Conservation (phyloP, 495 filamentous ascomycete species). For the Penicillium simplicissimum region DNA sequence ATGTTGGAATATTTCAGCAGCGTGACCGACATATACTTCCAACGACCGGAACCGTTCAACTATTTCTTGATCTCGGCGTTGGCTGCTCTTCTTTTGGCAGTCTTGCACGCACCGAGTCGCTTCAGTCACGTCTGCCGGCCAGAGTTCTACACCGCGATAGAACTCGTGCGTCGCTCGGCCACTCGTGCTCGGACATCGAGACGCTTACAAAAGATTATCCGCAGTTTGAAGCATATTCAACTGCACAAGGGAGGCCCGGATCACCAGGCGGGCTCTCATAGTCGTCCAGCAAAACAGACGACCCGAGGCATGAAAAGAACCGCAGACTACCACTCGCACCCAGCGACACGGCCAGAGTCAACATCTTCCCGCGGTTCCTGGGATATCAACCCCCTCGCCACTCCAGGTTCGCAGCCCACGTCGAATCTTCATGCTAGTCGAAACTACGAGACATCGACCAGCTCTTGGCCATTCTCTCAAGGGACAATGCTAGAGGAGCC, state of each 20-base stretch:
- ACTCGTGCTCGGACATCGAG: slow-evolving; percentile 40
- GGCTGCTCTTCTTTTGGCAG: slow-evolving; percentile 76
- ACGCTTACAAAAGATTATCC: slow-evolving; percentile 43
- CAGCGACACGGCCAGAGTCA: not conserved
- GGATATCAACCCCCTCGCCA: not conserved
- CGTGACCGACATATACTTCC: slow-evolving; percentile 71
- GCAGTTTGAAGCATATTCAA: slow-evolving; percentile 40
- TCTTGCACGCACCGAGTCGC: slow-evolving; percentile 70
- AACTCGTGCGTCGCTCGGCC: slow-evolving; percentile 67
- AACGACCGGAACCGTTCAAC: slow-evolving; percentile 78
- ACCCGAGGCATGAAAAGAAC: not conserved
- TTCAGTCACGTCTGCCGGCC: slow-evolving; percentile 68
- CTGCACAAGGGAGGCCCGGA: slow-evolving; percentile 21
- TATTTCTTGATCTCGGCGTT: slow-evolving; percentile 80
- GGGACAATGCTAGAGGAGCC: slow-evolving; percentile 17
- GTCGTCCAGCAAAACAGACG: not conserved
- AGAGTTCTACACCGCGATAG: slow-evolving; percentile 80
- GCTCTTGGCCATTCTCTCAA: slow-evolving; percentile 28
- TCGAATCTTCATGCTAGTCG: not conserved
- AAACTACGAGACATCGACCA: not conserved
- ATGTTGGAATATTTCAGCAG: slow-evolving; percentile 71
- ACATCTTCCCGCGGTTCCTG: not conserved
- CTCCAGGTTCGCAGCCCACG: not conserved
- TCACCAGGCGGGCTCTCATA: not conserved
- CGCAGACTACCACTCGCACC: not conserved